Evolutionary conservation across 1,139 yeast genomes (phyloP).

Genomic region (Hansenula sp.): DNA sequence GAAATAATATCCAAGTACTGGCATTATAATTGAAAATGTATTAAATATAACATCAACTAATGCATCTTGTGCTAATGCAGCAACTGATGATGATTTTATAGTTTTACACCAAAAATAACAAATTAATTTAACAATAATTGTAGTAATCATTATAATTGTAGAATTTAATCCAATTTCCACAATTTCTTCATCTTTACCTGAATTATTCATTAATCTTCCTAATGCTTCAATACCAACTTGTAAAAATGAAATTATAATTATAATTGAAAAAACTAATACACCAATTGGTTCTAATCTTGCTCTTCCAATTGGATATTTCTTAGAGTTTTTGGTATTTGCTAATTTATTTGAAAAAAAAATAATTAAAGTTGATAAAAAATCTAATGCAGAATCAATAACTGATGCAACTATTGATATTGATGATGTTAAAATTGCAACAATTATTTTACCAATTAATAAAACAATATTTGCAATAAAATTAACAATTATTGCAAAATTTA

Average conservation of each 20-base stretch:
- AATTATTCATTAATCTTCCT: conserved; percentile 26
- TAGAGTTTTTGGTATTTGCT: conserved; percentile 41
- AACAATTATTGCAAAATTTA: conserved; percentile 57
- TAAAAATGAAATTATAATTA: conserved; percentile 66
- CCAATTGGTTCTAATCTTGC: conserved; percentile 76
- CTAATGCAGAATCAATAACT: conserved; percentile 70
- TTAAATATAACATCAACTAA: conserved; percentile 73
- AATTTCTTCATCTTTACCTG: conserved; percentile 27
- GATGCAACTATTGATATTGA: conserved; percentile 78
- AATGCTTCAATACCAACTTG: conserved; percentile 69
- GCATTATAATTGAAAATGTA: conserved; percentile 65
- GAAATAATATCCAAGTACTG: conserved; percentile 49
- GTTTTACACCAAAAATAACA: conserved; percentile 65
- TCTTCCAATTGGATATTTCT: conserved; percentile 63
- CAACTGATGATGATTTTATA: conserved; percentile 65
- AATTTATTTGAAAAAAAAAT: conserved; percentile 61
- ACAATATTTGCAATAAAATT: conserved; percentile 60
- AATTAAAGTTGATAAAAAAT: conserved; percentile 69
- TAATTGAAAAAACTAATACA: conserved; percentile 64
- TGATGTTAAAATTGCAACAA: conserved; percentile 59
- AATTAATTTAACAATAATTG: conserved; percentile 54
- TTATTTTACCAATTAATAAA: conserved; percentile 54
- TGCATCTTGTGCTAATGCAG: conserved; percentile 81
- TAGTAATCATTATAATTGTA: conserved; percentile 53
- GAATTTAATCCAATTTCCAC: conserved; percentile 54